Evolutionary conservation across 768 basidiomycete species (phyloP).

Genomic region (Kwoniella newhampshirensis): DNA sequence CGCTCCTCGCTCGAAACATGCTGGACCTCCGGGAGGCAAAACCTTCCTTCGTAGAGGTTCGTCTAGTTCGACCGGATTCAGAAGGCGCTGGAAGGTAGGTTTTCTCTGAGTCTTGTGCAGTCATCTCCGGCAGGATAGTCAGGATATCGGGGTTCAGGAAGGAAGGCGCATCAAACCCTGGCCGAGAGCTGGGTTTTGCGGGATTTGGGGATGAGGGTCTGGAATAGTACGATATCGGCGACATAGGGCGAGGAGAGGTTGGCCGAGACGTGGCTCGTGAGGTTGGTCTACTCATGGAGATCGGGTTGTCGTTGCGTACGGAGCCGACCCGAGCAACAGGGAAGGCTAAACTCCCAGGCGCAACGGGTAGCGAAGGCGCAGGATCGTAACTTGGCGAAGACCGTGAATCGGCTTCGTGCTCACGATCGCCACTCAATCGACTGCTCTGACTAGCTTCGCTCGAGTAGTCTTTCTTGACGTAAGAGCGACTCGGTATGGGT

Average conservation of each 20-base stretch:
- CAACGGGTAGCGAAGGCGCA: background rate
- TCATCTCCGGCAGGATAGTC: conserved; percentile 49
- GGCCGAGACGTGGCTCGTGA: conserved; percentile 1
- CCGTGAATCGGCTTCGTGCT: background rate
- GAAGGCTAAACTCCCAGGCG: conserved; percentile 14
- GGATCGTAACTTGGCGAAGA: background rate
- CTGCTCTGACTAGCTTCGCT: conserved; percentile 14
- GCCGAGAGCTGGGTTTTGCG: background rate
- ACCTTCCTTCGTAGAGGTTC: conserved; percentile 12
- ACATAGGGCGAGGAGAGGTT: conserved; percentile 15
- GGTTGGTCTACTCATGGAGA: background rate
- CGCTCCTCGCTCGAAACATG: conserved; percentile 23
- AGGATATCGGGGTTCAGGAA: conserved; percentile 45
- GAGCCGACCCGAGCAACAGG: conserved; percentile 15
- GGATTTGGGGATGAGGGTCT: conserved; percentile 27
- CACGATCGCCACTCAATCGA: background rate
- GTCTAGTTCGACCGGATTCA: conserved; percentile 16
- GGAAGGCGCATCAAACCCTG: conserved; percentile 32
- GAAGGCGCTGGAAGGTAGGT: conserved; percentile 24
- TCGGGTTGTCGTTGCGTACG: background rate
- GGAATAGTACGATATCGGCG: conserved; percentile 8
- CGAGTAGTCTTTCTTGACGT: conserved; percentile 16
- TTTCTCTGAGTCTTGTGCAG: conserved; percentile 27
- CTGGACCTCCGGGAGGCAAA: conserved; percentile 21
- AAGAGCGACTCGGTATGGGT: conserved; percentile 37